Base-by-base conservation (phyloP, 176 grass and related monocot genomes). In the Pontederia crassipes region DNA sequence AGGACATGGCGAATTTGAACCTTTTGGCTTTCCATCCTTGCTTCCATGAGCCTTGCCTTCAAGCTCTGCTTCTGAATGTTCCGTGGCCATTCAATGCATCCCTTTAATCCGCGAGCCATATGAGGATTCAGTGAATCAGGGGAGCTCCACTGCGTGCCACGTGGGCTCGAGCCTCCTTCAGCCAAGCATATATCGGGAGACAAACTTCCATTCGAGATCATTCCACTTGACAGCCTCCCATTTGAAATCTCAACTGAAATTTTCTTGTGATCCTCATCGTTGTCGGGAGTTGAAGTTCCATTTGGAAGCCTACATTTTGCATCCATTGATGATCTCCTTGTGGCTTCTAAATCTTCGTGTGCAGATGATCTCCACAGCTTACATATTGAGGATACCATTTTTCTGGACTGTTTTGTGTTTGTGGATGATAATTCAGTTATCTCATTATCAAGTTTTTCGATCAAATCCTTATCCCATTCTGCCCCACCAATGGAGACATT, bases 291-390 rank as follows among this genome's bases (percentile, higher is more conserved):
- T 52, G 14, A 13, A 52, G 10, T 52, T 52, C 49, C 49, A 52
- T 52, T 52, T 12, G 49, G 14, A 10, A 52, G 4, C 11, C 49
- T 52, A 14, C 49, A 4, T 52, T 52, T 52, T 14, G 14, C 49
- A 10, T 52, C 49, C 11, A 12, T 14, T 5, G 51, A 54, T 54
- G 51, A 15, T 54, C 51, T 54, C 51, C 4, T 15, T 5, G 7
- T 5, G 11, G 1, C 51, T 12, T 54, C 51, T 4, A 54, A 12
- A 16, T 15, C 14, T 15, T 54, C 51, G 51, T 54, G 51, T 3
- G 51, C 51, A 1, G 51, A 49, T 65, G 62, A 65, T n/a, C 62
- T 49, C 62, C 62, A 65, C 20, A 65, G 26, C 24, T 49, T 65
- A 24, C 62, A 11, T 49, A 65, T 26, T 49, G 62, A 49, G 26